Evolutionary conservation across 352 stramenopile species (phyloP).

Genomic region (Pythium brachiatum): DNA sequence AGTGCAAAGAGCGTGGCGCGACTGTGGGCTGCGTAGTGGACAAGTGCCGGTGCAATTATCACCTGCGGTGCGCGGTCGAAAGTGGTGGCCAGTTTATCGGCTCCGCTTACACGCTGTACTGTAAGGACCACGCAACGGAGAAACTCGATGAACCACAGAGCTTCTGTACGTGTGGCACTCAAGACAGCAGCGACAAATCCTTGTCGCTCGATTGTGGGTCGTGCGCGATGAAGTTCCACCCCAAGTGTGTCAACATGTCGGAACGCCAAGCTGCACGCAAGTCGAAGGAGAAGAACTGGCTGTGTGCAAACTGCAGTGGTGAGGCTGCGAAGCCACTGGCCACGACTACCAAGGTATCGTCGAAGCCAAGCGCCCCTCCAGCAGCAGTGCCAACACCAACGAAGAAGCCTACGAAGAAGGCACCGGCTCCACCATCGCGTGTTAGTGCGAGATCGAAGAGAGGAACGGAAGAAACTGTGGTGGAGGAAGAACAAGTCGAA

Average conservation of each 20-base stretch:
- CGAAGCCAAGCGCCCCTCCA: background rate
- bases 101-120: conserved; percentile 73
- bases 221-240: conserved; percentile 69
- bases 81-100: conserved; percentile 71
- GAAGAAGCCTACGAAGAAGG: background rate
- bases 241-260: conserved; percentile 82
- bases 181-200: conserved; percentile 39
- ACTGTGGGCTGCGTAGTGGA: conserved; percentile 77
- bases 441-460: conserved; percentile 3
- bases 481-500: background rate
- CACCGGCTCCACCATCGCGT: background rate
- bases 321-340: conserved; percentile 16
- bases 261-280: conserved; percentile 57
- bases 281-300: conserved; percentile 47
- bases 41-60: conserved; percentile 77
- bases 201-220: conserved; percentile 60
- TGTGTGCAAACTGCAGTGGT: conserved; percentile 33
- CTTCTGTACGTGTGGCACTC: conserved; percentile 47
- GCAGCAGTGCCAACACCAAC: background rate
- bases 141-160: conserved; percentile 38
- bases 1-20: conserved; percentile 62
- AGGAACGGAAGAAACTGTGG: background rate
- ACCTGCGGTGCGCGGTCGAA: conserved; percentile 73
- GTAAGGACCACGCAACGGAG: conserved; percentile 53
- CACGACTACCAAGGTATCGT: background rate